phyloP scores from a whole-genome alignment of 306 rosid genomes.

The Quillaja saponaria region DNA sequence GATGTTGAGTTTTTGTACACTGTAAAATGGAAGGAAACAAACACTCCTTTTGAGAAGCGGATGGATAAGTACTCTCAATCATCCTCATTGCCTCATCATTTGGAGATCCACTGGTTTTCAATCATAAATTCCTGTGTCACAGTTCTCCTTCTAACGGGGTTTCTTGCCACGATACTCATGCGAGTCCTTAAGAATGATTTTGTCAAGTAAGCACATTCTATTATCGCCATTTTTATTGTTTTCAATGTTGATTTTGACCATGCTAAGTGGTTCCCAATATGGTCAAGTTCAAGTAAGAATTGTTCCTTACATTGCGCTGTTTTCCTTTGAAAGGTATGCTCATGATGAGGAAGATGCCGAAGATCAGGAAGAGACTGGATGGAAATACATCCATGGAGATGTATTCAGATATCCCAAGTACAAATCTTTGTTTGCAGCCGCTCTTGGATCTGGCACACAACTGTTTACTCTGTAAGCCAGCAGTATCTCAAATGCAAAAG shows the following conservation, averaged over 20 bases:
- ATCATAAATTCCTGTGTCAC: conserved; percentile 87
- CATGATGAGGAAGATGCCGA: conserved; percentile 57
- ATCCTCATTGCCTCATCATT: conserved; percentile 72
- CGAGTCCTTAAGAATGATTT: conserved; percentile 91
- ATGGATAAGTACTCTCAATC: conserved; percentile 79
- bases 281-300: too few relatives aligned
- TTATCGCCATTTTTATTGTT: neutral
- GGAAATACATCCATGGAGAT: conserved; percentile 65
- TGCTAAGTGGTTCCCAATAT: neutral
- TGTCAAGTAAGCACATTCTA: conserved; percentile 63
- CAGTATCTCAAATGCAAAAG: neutral
- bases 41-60: conserved; percentile 73
- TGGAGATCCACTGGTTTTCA: conserved; percentile 94
- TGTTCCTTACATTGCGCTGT: conserved; percentile 7
- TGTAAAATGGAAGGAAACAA: conserved; percentile 80
- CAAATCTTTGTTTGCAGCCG: conserved; percentile 55
- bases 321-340: conserved; percentile 46
- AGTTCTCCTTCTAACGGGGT: conserved; percentile 80
- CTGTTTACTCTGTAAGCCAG: conserved; percentile 52
- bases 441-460: conserved; percentile 64
- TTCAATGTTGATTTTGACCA: conserved; percentile 11
- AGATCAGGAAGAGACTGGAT: conserved; percentile 64
- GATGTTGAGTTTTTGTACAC: conserved; percentile 65
- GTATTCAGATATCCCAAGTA: conserved; percentile 57
- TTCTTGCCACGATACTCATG: conserved; percentile 79